Conservation (phyloP, 306 rosid species). For the Prunus salicina region DNA sequence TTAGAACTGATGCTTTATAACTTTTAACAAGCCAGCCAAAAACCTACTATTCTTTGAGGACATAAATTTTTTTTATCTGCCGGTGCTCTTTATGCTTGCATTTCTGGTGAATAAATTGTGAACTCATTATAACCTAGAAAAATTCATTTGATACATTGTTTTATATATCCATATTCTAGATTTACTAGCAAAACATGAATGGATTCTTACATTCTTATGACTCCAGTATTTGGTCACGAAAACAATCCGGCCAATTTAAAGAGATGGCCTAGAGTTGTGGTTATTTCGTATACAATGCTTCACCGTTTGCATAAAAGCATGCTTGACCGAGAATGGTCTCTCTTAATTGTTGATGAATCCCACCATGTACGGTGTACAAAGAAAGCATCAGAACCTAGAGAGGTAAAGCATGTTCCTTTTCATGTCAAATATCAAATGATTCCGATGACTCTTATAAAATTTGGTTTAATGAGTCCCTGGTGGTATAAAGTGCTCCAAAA, state of each 20-base stretch:
- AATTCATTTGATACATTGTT: background rate
- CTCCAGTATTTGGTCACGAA: conserved; percentile 84
- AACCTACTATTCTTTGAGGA: background rate
- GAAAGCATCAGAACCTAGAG: conserved; percentile 75
- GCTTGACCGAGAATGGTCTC: conserved; percentile 81
- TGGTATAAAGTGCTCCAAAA: background rate
- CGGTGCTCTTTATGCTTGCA: conserved; percentile 3
- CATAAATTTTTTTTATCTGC: background rate
- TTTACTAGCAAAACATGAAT: background rate
- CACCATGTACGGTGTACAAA: conserved; percentile 87
- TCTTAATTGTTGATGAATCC: conserved; percentile 86
- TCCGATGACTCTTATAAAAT: background rate
- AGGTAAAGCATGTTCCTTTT: conserved; percentile 44
- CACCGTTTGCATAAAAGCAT: conserved; percentile 77
- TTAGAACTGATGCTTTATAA: background rate
- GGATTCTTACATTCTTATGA: conserved; percentile 15
- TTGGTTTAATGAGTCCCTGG: background rate
- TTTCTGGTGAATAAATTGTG: conserved; percentile 5
- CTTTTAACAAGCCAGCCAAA: conserved; percentile 8
- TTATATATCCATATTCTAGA: background rate
- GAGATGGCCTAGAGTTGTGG: conserved; percentile 78
- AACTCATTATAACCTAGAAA: background rate
- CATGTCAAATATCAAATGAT: conserved; percentile 7
- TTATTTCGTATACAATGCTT: conserved; percentile 92
- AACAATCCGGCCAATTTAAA: conserved; percentile 72